These are phyloP conservation scores for Edaphochlamys debaryana DNA, from an alignment of 139 green algal genomes.

Conservation along the genomic window DNA sequence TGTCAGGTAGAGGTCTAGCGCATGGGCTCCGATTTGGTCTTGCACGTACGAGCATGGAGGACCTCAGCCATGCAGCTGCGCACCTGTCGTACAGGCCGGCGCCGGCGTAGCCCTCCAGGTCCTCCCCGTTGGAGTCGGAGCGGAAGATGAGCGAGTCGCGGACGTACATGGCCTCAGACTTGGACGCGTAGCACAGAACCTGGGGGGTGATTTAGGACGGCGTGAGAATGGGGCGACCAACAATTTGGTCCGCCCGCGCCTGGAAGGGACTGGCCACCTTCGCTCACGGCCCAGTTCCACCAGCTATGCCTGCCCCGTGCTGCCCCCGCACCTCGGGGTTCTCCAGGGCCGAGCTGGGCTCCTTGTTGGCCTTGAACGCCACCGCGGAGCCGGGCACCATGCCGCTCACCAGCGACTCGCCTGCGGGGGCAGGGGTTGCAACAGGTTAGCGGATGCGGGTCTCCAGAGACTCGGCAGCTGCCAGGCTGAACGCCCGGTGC, in stretches of 20 bases:
- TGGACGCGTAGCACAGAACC: conserved; percentile 89
- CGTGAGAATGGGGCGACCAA: no score
- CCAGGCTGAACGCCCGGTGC: no score
- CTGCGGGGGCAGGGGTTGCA: conserved; percentile 15
- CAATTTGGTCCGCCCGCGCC: no score
- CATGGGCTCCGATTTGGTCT: no score
- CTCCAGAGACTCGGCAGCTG: no score
- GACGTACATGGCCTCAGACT: conserved; percentile 93
- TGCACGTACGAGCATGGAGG: no score
- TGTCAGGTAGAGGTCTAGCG: background rate
- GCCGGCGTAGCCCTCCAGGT: conserved; percentile 93
- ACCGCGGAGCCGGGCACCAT: conserved; percentile 92
- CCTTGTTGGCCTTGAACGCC: conserved; percentile 82
- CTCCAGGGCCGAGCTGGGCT: conserved; percentile 64
- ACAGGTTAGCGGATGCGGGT: no score
- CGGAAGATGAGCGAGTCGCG: conserved; percentile 92
- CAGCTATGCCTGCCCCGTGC: no score
- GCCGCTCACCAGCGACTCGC: conserved; percentile 93
- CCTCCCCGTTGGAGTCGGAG: conserved; percentile 95
- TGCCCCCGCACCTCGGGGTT: conserved; percentile 80
- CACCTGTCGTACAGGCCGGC: background rate
- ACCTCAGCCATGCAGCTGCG: no score
- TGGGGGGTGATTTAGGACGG: no score
- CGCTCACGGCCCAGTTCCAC: no score
- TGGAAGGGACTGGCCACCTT: no score